Evolutionary conservation across 1,284 basidiomycete species (phyloP).

Genomic region (Irpex lacteus): DNA sequence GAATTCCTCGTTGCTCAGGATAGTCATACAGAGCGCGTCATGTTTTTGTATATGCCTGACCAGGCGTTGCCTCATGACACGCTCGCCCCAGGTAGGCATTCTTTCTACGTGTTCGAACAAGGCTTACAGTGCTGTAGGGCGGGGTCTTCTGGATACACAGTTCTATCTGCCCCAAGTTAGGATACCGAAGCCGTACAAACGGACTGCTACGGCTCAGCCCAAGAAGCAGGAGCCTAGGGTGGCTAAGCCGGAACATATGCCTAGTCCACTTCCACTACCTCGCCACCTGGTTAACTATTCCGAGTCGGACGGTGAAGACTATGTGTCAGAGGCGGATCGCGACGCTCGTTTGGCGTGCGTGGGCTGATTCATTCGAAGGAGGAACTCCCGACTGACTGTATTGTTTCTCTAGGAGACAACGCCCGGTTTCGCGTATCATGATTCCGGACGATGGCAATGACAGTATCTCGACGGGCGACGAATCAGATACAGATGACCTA

Average conservation of each 20-base stretch:
- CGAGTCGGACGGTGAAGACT: conserved; percentile 66
- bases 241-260: background rate
- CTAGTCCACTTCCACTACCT: background rate
- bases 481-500: conserved; percentile 71
- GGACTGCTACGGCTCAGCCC: background rate
- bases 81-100: background rate
- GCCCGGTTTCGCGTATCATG: conserved; percentile 33
- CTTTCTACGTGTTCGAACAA: background rate
- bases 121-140: conserved; percentile 27
- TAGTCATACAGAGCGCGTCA: conserved; percentile 58
- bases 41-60: conserved; percentile 45
- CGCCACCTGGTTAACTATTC: conserved; percentile 27
- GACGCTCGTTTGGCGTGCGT: conserved; percentile 63
- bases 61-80: conserved; percentile 12
- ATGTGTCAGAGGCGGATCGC: conserved; percentile 58
- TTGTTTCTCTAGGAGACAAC: conserved; percentile 41
- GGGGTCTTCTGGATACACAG: conserved; percentile 35
- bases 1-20: conserved; percentile 75
- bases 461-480: conserved; percentile 63
- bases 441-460: conserved; percentile 40
- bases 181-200: background rate
- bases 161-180: conserved; percentile 44
- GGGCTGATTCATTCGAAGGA: conserved; percentile 21
- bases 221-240: background rate
- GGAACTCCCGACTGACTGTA: background rate